These are phyloP conservation scores for Monosporascus sp. DNA, from an alignment of 2,329 filamentous ascomycete genomes.

Conservation along the genomic window DNA sequence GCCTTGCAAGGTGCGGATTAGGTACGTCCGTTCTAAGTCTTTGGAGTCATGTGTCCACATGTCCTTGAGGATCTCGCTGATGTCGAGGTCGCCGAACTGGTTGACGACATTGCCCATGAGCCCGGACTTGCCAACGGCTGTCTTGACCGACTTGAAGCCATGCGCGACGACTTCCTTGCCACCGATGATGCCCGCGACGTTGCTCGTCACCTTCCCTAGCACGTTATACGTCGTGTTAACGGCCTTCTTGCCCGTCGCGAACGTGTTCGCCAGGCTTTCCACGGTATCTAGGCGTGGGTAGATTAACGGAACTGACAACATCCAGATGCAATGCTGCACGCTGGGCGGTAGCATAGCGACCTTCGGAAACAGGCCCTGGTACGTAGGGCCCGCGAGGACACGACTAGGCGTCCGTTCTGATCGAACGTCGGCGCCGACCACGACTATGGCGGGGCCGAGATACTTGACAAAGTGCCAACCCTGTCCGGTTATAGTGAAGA, in stretches of 20 bases:
- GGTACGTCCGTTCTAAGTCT: slow-evolving; percentile 92
- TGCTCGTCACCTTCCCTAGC: slow-evolving; percentile 89
- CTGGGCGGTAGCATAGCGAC: slow-evolving; percentile 84
- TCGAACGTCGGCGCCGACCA: slow-evolving; percentile 85
- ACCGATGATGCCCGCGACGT: slow-evolving; percentile 90
- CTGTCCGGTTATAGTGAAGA: slow-evolving; percentile 95
- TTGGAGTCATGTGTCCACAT: slow-evolving; percentile 99
- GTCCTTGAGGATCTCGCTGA: slow-evolving; percentile 89
- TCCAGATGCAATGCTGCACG: slow-evolving; percentile 96
- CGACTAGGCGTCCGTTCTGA: slow-evolving; percentile 87
- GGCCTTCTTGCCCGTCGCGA: slow-evolving; percentile 92
- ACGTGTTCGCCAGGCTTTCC: slow-evolving; percentile 84
- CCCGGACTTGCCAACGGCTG: slow-evolving; percentile 89
- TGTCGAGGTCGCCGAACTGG: slow-evolving; percentile 92
- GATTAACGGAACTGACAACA: slow-evolving; percentile 84
- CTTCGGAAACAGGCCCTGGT: slow-evolving; percentile 95
- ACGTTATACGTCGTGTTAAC: slow-evolving; percentile 96
- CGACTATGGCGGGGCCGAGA: slow-evolving; percentile 82
- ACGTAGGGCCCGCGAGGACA: slow-evolving; percentile 92
- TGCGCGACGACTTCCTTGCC: slow-evolving; percentile 89
- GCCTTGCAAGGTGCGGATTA: slow-evolving; percentile 91
- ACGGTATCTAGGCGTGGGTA: slow-evolving; percentile 90
- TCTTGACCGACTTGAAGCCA: slow-evolving; percentile 92
- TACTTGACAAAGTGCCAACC: slow-evolving; percentile 99
- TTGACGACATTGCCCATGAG: slow-evolving; percentile 94